phyloP scores from a whole-genome alignment of 2,329 filamentous ascomycete species.

The Colletotrichum sp. region DNA sequence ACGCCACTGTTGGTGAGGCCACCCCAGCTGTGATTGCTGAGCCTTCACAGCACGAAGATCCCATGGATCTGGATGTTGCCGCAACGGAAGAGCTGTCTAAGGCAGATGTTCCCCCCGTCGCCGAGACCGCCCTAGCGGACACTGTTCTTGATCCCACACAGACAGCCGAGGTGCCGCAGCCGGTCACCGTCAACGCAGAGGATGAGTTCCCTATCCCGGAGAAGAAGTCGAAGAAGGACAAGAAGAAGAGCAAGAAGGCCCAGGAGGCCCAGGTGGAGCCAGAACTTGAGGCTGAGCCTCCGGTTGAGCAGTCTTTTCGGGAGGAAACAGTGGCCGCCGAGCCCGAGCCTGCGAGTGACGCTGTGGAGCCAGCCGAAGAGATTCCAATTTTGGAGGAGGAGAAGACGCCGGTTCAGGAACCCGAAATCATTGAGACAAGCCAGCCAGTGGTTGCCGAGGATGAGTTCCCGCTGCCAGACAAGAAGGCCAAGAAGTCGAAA shows the following conservation, averaged over 20 bases:
- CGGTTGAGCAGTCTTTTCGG: neutral
- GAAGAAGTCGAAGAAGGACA: neutral
- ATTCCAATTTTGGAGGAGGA: neutral
- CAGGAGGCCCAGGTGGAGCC: neutral
- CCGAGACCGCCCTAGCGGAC: neutral
- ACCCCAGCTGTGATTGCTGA: neutral
- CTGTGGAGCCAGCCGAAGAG: neutral
- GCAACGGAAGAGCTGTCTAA: neutral
- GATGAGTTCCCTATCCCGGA: neutral
- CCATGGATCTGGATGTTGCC: neutral
- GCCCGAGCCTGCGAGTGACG: neutral
- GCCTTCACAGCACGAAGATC: neutral
- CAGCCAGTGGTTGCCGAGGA: neutral
- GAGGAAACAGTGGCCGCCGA: neutral
- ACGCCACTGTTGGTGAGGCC: neutral
- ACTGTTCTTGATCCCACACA: neutral
- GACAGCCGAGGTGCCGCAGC: neutral
- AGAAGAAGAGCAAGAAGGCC: constrained; percentile 17
- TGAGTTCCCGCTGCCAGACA: neutral
- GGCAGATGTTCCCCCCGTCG: neutral
- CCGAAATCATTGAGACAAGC: neutral
- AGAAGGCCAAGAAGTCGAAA: neutral
- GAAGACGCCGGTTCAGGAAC: neutral
- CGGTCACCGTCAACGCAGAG: neutral
- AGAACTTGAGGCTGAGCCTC: neutral